Percentiles rank a stretch among this genome's conserved stretches.
Evolutionary conservation across 257 asterid genomes (phyloP).

Genomic region (Primulina huaijiensis): DNA sequence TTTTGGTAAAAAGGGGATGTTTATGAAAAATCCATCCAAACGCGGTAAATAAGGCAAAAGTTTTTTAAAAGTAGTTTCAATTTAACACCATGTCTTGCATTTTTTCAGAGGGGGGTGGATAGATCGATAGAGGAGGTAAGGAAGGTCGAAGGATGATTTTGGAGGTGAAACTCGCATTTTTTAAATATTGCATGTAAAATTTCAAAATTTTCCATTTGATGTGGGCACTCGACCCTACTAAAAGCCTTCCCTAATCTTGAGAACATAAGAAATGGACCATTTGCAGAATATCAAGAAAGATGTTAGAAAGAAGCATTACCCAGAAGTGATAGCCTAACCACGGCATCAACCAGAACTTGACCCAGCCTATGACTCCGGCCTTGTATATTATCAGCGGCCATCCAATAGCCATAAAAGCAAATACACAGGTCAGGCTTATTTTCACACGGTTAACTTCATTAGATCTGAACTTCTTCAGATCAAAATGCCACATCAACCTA

Average conservation of each 20-base stretch:
- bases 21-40: no score
- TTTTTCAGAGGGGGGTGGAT: no score
- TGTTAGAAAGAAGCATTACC: constrained; percentile 47
- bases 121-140: no score
- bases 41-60: background rate
- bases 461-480: constrained; percentile 78
- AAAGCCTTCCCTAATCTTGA: background rate
- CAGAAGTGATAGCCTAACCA: constrained; percentile 98
- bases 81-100: no score
- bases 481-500: constrained; percentile 56
- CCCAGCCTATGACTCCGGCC: constrained; percentile 84
- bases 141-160: no score
- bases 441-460: constrained; percentile 84
- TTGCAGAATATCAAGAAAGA: constrained; percentile 8
- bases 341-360: constrained; percentile 97
- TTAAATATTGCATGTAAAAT: no score
- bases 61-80: background rate
- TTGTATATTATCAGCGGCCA: constrained; percentile 85
- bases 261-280: constrained; percentile 7
- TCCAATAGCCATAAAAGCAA: constrained; percentile 92
- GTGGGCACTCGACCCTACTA: background rate
- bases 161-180: no score
- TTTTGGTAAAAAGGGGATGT: no score
- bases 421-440: constrained; percentile 89
- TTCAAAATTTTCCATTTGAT: no score